phyloP scores from a whole-genome alignment of 2,329 filamentous ascomycete species.

The Chaetomiaceae sp. region DNA sequence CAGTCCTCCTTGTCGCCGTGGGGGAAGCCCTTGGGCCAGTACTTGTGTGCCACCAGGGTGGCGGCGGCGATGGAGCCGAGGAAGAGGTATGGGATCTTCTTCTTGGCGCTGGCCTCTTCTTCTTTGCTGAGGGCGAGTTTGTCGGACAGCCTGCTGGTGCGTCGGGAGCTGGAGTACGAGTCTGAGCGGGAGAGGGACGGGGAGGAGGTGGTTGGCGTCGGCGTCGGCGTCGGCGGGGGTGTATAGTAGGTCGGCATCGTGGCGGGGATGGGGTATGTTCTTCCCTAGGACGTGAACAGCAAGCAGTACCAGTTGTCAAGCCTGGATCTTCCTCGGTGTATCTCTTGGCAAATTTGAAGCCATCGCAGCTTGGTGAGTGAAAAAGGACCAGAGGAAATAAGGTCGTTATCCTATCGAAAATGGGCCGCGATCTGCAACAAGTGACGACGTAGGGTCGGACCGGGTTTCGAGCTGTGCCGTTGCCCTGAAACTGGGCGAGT shows the following conservation, averaged over 20 bases:
- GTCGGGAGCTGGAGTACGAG: constrained; percentile 12
- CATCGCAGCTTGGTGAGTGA: not conserved
- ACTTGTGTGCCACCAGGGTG: constrained; percentile 35
- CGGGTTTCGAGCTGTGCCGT: not conserved
- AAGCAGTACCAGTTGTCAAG: not conserved
- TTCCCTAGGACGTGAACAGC: no score
- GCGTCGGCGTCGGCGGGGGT: constrained; percentile 17
- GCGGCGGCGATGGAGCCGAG: constrained; percentile 37
- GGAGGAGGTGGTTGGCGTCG: constrained; percentile 5
- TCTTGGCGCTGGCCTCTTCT: constrained; percentile 17
- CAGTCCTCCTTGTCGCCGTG: constrained; percentile 39
- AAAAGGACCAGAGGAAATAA: not conserved
- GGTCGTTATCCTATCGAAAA: not conserved
- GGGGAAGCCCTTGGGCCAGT: constrained; percentile 36
- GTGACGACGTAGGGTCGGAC: not conserved
- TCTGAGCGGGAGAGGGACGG: constrained; percentile 23
- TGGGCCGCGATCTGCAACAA: constrained; percentile 10
- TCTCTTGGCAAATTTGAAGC: not conserved
- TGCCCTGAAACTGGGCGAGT: constrained; percentile 5
- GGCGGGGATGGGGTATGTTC: not conserved
- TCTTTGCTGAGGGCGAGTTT: constrained; percentile 8
- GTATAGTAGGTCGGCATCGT: constrained; percentile 24
- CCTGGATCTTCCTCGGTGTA: not conserved
- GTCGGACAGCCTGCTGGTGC: constrained; percentile 2
- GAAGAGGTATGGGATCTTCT: constrained; percentile 36